These are phyloP conservation scores for Boletus tylopilopsis DNA, from an alignment of 768 basidiomycete genomes.

Conservation along the genomic window DNA sequence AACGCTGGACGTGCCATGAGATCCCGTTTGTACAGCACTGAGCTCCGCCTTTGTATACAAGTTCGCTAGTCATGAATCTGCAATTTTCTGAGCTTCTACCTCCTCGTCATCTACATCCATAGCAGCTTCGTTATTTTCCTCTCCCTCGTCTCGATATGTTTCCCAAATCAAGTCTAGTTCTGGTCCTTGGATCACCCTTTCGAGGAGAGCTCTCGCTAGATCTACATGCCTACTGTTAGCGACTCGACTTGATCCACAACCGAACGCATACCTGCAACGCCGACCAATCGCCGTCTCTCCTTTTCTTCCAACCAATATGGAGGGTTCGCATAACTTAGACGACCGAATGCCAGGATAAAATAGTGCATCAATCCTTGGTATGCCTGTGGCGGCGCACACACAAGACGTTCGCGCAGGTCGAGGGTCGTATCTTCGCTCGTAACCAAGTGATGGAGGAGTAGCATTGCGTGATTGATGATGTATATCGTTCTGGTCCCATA, in stretches of 20 bases:
- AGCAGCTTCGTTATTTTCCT: conserved; percentile 33
- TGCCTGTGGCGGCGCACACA: conserved; percentile 46
- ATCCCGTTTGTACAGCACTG: not conserved
- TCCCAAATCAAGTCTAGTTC: conserved; percentile 65
- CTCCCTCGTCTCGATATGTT: conserved; percentile 49
- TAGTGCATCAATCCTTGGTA: conserved; percentile 64
- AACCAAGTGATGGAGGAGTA: conserved; percentile 63
- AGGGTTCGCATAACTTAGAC: conserved; percentile 65
- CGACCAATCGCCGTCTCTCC: conserved; percentile 39
- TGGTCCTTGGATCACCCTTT: conserved; percentile 68
- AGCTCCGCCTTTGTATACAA: not conserved
- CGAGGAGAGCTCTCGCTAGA: conserved; percentile 56
- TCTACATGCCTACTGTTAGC: conserved; percentile 35
- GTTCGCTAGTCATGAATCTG: conserved; percentile 7
- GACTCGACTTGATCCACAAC: not conserved
- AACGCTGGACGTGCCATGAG: conserved; percentile 15
- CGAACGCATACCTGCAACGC: conserved; percentile 44
- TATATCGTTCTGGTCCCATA: conserved; percentile 42
- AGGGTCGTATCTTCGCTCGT: conserved; percentile 44
- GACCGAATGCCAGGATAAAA: conserved; percentile 74
- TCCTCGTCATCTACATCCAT: conserved; percentile 62
- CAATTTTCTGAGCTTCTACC: conserved; percentile 31
- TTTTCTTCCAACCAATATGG: conserved; percentile 54
- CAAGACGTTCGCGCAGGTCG: conserved; percentile 57
- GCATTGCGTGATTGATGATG: conserved; percentile 48